These are phyloP conservation scores for Penicillium italicum DNA, from an alignment of 2,329 filamentous ascomycete species.

Conservation along the genomic window DNA sequence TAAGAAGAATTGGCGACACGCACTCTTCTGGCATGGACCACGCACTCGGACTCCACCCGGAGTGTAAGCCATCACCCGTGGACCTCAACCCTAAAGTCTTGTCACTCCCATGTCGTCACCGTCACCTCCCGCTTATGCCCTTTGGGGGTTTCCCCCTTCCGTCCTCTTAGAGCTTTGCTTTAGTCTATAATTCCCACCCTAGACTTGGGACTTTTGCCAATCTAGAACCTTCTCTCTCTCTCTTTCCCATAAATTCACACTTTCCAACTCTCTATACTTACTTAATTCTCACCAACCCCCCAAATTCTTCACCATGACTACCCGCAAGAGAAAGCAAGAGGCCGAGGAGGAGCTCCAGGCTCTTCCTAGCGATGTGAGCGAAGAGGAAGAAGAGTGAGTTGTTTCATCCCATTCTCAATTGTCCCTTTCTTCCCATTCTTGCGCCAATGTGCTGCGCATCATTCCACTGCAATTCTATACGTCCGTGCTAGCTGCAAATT, in stretches of 20 bases:
- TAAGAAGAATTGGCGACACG: constrained; percentile 14
- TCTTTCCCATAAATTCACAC: not conserved
- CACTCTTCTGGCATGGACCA: constrained; percentile 9
- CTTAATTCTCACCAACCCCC: constrained; percentile 31
- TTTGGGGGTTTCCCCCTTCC: constrained; percentile 9
- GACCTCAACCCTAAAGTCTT: constrained; percentile 5
- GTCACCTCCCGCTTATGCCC: constrained; percentile 19
- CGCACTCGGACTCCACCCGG: constrained; percentile 14
- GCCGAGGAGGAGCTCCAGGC: constrained; percentile 48
- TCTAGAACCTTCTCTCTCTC: constrained; percentile 22
- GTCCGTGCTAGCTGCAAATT: not conserved
- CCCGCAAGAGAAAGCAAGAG: constrained; percentile 51
- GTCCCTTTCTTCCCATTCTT: not conserved
- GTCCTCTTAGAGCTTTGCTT: constrained; percentile 9
- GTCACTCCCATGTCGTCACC: constrained; percentile 22
- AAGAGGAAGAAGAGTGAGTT: constrained; percentile 51
- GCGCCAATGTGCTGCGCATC: not conserved
- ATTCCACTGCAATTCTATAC: not conserved
- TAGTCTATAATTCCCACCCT: constrained; percentile 21
- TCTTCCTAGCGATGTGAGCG: constrained; percentile 49
- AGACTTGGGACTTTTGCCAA: constrained; percentile 12
- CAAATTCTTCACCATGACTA: constrained; percentile 43
- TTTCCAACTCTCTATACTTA: constrained; percentile 17
- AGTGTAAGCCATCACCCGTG: constrained; percentile 16
- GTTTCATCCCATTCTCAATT: not conserved